Evolutionary conservation across 805 yeast genomes (phyloP).

Genomic region (Komagataella populi): DNA sequence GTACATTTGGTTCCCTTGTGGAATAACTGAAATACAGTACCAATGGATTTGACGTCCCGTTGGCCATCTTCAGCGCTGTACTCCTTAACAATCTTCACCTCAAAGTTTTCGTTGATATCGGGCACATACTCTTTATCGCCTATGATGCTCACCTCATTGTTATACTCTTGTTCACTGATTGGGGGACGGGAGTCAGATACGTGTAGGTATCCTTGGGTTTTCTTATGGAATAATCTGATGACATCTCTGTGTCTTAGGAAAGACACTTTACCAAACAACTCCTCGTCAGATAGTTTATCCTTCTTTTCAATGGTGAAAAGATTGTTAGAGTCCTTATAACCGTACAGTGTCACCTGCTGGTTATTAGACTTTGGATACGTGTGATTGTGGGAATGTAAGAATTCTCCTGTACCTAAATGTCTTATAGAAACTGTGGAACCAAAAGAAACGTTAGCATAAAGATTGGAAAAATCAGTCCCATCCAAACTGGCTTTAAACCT

Average conservation of each 20-base stretch:
- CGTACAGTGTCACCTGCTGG: constrained; percentile 71
- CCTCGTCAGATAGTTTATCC: constrained; percentile 22
- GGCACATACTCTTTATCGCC: constrained; percentile 53
- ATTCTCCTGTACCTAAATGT: constrained; percentile 63
- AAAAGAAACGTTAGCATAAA: constrained; percentile 54
- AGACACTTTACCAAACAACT: constrained; percentile 19
- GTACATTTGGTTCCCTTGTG: constrained; percentile 60
- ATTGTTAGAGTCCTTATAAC: constrained; percentile 47
- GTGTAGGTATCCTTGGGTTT: constrained; percentile 54
- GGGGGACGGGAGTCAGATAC: constrained; percentile 73
- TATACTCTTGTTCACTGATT: constrained; percentile 80
- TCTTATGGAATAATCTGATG: constrained; percentile 56
- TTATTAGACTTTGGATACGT: constrained; percentile 46
- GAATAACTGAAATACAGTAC: constrained; percentile 54
- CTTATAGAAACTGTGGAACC: constrained; percentile 66
- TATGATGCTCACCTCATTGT: constrained; percentile 65
- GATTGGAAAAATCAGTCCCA: constrained; percentile 21
- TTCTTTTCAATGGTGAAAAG: constrained; percentile 57
- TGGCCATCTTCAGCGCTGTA: constrained; percentile 19
- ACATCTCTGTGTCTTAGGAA: constrained; percentile 32
- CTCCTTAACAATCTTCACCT: constrained; percentile 33
- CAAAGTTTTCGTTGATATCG: constrained; percentile 59
- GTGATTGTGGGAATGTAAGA: constrained; percentile 65
- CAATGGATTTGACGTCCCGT: constrained; percentile 36
- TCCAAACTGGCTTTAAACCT: constrained; percentile 48